phyloP scores from a whole-genome alignment of 1,284 basidiomycete species.

The Tetrapyrgos nigripes region DNA sequence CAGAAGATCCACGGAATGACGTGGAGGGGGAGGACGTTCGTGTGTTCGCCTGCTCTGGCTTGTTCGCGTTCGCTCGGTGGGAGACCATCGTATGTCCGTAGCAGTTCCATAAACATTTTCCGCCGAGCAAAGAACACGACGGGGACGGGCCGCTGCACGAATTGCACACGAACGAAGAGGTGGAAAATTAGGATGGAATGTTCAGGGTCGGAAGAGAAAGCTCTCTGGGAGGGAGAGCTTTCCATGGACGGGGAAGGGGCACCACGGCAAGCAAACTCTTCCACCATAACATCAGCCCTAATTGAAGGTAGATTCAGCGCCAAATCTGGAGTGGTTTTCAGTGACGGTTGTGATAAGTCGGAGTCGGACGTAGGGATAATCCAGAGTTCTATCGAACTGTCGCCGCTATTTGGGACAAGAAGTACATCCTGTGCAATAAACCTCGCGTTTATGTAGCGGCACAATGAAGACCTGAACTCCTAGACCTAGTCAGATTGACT shows the following conservation, averaged over 20 bases:
- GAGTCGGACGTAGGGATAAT: neutral
- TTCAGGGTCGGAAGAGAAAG: constrained; percentile 7
- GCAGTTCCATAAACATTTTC: neutral
- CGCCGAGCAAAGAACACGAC: constrained; percentile 15
- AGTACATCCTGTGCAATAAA: constrained; percentile 8
- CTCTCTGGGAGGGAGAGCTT: neutral
- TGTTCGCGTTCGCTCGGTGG: neutral
- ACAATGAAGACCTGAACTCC: constrained; percentile 5
- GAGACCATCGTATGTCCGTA: neutral
- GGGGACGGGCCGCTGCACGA: neutral
- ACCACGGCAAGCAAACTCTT: constrained; percentile 15
- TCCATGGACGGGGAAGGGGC: constrained; percentile 7
- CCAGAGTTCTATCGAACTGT: constrained; percentile 10
- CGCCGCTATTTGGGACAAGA: constrained; percentile 8
- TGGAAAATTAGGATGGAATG: constrained; percentile 13
- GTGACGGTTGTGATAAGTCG: too few relatives aligned
- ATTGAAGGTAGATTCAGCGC: constrained; percentile 2
- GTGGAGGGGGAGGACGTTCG: neutral
- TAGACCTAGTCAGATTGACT: too few relatives aligned
- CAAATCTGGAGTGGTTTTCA: constrained; percentile 1
- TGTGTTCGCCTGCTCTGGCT: neutral
- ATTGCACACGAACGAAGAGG: constrained; percentile 5
- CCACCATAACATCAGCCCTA: constrained; percentile 7
- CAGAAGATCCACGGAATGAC: constrained; percentile 6
- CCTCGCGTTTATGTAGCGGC: constrained; percentile 13